These are phyloP conservation scores for Penicillium thymicola DNA, from an alignment of 2,329 filamentous ascomycete species.

Conservation along the genomic window DNA sequence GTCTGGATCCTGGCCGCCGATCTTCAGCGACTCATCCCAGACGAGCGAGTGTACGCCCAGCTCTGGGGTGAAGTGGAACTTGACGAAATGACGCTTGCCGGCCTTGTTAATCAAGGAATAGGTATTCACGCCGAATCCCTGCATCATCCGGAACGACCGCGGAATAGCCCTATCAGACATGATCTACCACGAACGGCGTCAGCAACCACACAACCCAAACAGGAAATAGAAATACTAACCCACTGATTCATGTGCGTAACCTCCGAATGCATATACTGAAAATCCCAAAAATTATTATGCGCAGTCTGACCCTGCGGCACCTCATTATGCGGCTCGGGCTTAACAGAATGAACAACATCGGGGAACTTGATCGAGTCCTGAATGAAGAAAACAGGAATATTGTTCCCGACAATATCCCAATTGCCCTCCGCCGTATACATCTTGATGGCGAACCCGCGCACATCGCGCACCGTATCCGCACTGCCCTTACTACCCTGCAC, in stretches of 20 bases:
- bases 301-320: conserved; percentile 50
- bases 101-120: conserved; percentile 33
- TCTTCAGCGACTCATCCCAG: conserved; percentile 70
- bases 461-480: conserved; percentile 79
- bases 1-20: conserved; percentile 71
- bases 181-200: conserved; percentile 16
- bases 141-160: conserved; percentile 37
- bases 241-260: conserved; percentile 35
- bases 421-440: conserved; percentile 76
- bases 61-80: conserved; percentile 35
- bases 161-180: conserved; percentile 39
- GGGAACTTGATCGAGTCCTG: conserved; percentile 43
- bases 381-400: conserved; percentile 44
- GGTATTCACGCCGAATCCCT: conserved; percentile 38
- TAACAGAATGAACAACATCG: conserved; percentile 42
- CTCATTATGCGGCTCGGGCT: conserved; percentile 41
- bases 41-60: conserved; percentile 35
- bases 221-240: conserved; percentile 17
- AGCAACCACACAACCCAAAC: neutral
- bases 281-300: conserved; percentile 53
- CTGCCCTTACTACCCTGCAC: conserved; percentile 71
- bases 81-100: conserved; percentile 36
- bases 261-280: conserved; percentile 34
- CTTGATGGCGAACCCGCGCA: conserved; percentile 74
- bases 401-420: conserved; percentile 52